Base-by-base conservation (phyloP, 2,329 filamentous ascomycete species). In the Fusarium denticulatum region DNA sequence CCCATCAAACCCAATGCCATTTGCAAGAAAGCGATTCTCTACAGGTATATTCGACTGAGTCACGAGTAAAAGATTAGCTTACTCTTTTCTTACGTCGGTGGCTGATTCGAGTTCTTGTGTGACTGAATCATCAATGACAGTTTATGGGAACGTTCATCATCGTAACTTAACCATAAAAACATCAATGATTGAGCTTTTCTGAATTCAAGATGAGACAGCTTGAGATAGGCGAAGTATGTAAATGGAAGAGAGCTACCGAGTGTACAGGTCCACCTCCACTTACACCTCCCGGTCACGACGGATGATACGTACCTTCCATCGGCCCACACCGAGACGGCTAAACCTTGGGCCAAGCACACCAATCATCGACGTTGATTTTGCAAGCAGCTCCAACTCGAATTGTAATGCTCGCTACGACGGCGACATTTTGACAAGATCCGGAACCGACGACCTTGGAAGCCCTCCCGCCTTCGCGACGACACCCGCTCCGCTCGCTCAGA, bases 361-460 rank as follows among this genome's bases (percentile, higher is more conserved):
- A 82, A 82, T 82, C 80, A 82, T 42, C 45, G 46, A 67, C 53
- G 59, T 61, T 55, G 72, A 81, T 81, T 81, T 80, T 80, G 73
- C 80, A 81, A 81, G 80, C 80, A 81, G 77, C 72, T 78, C 76
- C 74, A 76, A 78, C 67, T 69, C 64, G 70, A 73, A 67, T 66
- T 70, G 66, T 30, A 69, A 70, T 64, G 64, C 69, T 76, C 72
- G 59, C 71, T 69, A 74, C 71, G 71, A 74, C 77, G 72, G 79
- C 73, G 80, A 82, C 80, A 81, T 80, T 82, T 81, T 77, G 76
- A 76, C 71, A 73, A 74, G 69, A 70, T 74, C 74, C 80, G 61
- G 66, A 69, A 60, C 52, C 78, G 61, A 74, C 78, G 73, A 74
- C 77, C 71, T 77, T 67, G 60, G 66, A 65, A 55, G 32, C 45